Conservation (phyloP, 2,329 filamentous ascomycete genomes). For the Hypoxylon rubiginosum region DNA sequence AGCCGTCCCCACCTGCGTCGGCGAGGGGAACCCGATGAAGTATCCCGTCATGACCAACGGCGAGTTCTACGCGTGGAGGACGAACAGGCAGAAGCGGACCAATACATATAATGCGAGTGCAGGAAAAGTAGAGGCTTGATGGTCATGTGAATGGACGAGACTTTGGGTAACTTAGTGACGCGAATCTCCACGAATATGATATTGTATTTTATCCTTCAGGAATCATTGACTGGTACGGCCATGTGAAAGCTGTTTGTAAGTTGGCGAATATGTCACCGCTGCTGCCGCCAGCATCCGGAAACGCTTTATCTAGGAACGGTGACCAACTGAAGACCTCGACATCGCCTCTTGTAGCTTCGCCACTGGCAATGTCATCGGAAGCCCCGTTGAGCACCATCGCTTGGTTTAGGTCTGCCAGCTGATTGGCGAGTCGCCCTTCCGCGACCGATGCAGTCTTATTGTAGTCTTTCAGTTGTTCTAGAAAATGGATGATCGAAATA, state of each 20-base stretch:
- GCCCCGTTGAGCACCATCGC: not conserved
- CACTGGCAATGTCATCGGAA: not conserved
- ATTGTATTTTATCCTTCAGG: not conserved
- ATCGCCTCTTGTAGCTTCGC: not conserved
- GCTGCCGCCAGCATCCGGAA: not conserved
- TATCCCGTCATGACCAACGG: not conserved
- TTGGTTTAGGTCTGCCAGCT: not conserved
- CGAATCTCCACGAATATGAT: not conserved
- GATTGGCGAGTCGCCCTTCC: not conserved
- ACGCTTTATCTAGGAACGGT: not conserved
- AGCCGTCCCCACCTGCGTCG: not conserved
- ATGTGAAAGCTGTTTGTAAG: not conserved
- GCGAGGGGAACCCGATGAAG: not conserved
- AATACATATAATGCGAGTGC: slow-evolving; percentile 1
- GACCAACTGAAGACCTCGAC: not conserved
- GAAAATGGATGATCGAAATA: not conserved
- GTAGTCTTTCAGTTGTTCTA: not conserved
- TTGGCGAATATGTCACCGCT: slow-evolving; percentile 4
- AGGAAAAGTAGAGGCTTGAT: not conserved
- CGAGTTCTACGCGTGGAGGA: slow-evolving; percentile 12
- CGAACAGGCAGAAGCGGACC: slow-evolving; percentile 6
- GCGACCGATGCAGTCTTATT: not conserved
- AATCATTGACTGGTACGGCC: slow-evolving; percentile 1
- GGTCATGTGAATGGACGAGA: not conserved
- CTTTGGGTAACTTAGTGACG: not conserved